Conservation (phyloP, 306 rosid genomes). For the Rubus idaeus region DNA sequence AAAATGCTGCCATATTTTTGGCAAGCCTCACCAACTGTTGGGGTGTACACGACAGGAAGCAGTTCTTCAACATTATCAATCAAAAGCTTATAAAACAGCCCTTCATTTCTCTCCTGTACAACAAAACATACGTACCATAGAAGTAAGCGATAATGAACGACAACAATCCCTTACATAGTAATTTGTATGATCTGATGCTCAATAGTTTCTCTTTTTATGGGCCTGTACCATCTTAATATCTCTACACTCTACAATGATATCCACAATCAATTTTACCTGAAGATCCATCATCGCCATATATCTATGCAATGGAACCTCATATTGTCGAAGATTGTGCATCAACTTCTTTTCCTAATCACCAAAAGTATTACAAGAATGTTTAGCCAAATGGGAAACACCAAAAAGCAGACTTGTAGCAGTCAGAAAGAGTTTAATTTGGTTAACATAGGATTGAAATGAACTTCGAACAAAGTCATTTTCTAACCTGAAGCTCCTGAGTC, state of each 20-base stretch:
- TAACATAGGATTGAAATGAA: not conserved
- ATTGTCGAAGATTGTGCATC: conserved; percentile 85
- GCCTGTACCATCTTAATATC: not conserved
- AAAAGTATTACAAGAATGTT: conserved; percentile 12
- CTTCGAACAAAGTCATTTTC: not conserved
- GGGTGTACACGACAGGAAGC: conserved; percentile 95
- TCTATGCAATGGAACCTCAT: conserved; percentile 85
- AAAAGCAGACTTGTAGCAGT: not conserved
- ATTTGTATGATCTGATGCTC: not conserved
- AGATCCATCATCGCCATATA: conserved; percentile 97
- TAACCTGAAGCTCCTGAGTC: conserved; percentile 86
- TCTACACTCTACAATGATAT: not conserved
- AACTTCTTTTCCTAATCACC: conserved; percentile 69
- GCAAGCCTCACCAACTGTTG: conserved; percentile 97
- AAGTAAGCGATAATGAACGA: not conserved
- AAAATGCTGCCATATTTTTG: conserved; percentile 94
- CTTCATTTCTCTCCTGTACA: conserved; percentile 87
- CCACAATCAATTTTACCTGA: conserved; percentile 49
- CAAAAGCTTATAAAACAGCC: conserved; percentile 86
- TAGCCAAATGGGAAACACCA: not conserved
- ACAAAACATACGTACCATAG: conserved; percentile 24
- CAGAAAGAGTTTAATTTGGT: not conserved
- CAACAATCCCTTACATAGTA: not conserved
- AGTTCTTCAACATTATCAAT: conserved; percentile 89
- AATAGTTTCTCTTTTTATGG: not conserved